Percentiles rank a stretch among this genome's conserved stretches.
These are phyloP conservation scores for Pichia cephalocereana DNA, from an alignment of 805 yeast genomes.

Conservation along the genomic window DNA sequence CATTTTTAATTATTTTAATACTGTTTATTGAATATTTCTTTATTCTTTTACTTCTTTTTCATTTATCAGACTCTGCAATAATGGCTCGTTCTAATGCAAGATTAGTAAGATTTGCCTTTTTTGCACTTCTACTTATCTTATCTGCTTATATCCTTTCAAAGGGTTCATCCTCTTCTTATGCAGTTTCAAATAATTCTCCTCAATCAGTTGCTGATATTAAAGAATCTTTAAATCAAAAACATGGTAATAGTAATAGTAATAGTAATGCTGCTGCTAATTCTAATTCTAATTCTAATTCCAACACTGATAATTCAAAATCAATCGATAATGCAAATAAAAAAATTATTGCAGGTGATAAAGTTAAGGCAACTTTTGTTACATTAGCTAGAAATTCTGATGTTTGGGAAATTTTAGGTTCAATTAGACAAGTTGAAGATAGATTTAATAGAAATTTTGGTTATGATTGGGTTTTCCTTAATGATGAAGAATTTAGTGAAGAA, in stretches of 20 bases:
- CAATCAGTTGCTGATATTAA: constrained; percentile 1
- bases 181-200: constrained; percentile 2
- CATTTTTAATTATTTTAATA: too few species aligned
- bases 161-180: constrained; percentile 32
- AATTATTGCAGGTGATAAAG: constrained; percentile 27
- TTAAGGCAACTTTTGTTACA: constrained; percentile 73
- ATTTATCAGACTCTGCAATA: neutral
- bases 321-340: constrained; percentile 8
- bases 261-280: neutral
- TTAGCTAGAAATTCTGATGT: constrained; percentile 73
- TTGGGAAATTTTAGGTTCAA: constrained; percentile 50
- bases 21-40: neutral
- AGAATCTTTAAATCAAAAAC: neutral
- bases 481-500: constrained; percentile 73
- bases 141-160: constrained; percentile 40
- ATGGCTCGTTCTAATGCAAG: constrained; percentile 42
- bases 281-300: neutral
- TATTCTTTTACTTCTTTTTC: neutral
- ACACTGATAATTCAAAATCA: neutral
- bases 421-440: constrained; percentile 77
- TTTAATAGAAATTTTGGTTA: constrained; percentile 75
- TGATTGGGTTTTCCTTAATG: constrained; percentile 95
- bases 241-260: neutral
- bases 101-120: constrained; percentile 37
- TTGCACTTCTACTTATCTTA: constrained; percentile 35